Conservation (phyloP, 345 rosid genomes). For the Eucalyptus polyanthemos region DNA sequence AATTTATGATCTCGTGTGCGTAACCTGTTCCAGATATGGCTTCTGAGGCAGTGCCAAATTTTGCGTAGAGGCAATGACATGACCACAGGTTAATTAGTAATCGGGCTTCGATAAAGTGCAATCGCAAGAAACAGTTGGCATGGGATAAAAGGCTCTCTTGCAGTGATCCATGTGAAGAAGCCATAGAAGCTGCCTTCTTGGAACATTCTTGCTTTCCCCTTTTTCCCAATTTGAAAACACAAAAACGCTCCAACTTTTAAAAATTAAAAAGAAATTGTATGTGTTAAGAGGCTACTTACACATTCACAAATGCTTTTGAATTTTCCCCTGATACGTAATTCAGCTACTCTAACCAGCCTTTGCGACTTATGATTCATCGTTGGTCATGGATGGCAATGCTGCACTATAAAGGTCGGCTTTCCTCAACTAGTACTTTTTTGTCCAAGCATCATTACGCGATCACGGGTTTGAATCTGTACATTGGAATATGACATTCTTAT, state of each 20-base stretch:
- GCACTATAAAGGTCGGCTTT: neutral
- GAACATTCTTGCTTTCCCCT: neutral
- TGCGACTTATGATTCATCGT: neutral
- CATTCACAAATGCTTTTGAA: neutral
- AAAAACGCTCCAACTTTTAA: neutral
- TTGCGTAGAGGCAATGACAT: neutral
- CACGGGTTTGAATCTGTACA: neutral
- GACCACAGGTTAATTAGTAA: neutral
- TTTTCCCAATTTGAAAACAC: neutral
- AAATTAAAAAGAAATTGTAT: neutral
- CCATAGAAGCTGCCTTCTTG: neutral
- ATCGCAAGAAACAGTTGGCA: neutral
- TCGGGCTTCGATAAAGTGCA: neutral
- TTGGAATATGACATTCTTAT: neutral
- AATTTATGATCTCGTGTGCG: neutral
- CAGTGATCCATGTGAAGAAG: neutral
- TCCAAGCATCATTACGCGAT: neutral
- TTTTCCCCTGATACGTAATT: neutral
- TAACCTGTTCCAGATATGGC: neutral
- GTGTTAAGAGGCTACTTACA: neutral
- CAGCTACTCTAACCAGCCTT: neutral
- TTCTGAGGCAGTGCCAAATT: neutral
- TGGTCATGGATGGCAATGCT: neutral
- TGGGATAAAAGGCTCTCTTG: neutral
- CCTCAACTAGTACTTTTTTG: neutral